phyloP scores from a whole-genome alignment of 2,329 filamentous ascomycete species.

The Colletotrichum chlorophyti region DNA sequence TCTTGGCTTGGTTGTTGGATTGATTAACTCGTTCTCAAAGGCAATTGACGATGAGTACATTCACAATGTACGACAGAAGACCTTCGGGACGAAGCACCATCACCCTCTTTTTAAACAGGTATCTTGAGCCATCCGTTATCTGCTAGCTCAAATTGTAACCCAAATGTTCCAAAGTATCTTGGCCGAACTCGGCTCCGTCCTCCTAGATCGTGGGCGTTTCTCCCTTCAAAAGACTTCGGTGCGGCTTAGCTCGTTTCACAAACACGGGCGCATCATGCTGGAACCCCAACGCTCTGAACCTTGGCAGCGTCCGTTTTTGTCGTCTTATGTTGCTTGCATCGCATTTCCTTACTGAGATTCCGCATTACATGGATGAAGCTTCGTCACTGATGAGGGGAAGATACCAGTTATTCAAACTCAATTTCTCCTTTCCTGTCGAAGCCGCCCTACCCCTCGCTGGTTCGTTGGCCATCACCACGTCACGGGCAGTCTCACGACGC shows the following conservation, averaged over 20 bases:
- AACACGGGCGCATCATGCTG: neutral
- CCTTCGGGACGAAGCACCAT: neutral
- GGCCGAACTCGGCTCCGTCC: conserved; percentile 1
- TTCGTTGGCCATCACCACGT: conserved; percentile 33
- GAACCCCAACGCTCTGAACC: neutral
- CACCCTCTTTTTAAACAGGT: neutral
- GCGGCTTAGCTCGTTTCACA: neutral
- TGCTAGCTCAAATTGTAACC: neutral
- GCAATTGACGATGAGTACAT: too few species aligned
- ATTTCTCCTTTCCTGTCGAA: neutral
- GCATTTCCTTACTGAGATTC: neutral
- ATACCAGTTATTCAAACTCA: neutral
- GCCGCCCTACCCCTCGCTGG: too few species aligned
- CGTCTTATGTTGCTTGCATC: neutral
- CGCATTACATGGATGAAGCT: neutral
- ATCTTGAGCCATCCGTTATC: neutral
- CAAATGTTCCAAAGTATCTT: neutral
- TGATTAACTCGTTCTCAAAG: too few species aligned
- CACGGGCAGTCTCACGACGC: conserved; percentile 46
- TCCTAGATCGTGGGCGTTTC: neutral
- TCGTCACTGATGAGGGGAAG: neutral
- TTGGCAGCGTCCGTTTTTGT: neutral
- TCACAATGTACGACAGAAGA: too few species aligned
- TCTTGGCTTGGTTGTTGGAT: neutral
- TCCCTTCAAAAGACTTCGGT: neutral